phyloP scores from a whole-genome alignment of 208 protist genomes.

The Leishmania turanica region DNA sequence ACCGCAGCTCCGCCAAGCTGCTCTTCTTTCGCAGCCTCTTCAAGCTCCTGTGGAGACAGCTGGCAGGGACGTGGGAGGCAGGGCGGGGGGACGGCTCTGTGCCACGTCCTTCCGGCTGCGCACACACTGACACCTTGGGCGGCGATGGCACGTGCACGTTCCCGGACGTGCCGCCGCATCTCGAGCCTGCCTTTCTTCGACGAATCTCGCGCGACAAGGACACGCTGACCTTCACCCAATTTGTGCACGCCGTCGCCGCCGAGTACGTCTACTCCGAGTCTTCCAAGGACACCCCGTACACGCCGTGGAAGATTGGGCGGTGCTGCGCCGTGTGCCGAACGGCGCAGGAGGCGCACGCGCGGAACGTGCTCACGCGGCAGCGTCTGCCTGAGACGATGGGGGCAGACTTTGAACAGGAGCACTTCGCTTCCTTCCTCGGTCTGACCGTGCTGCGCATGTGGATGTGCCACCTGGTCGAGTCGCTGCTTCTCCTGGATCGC shows the following conservation, averaged over 20 bases:
- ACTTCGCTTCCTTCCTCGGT: conserved; percentile 78
- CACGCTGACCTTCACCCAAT: conserved; percentile 51
- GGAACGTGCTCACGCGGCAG: conserved; percentile 7
- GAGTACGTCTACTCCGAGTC: conserved; percentile 62
- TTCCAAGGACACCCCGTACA: conserved; percentile 36
- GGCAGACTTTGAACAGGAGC: conserved; percentile 24
- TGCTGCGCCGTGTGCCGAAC: conserved; percentile 47
- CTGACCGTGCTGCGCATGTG: conserved; percentile 90
- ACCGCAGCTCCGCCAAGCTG: conserved; percentile 66
- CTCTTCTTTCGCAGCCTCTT: conserved; percentile 87
- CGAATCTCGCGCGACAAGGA: conserved; percentile 64
- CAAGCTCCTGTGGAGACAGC: conserved; percentile 56
- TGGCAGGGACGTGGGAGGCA: conserved; percentile 30
- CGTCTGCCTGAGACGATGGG: conserved; percentile 34
- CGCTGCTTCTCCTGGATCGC: conserved; percentile 77
- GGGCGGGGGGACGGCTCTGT: not conserved
- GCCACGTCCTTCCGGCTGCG: not conserved
- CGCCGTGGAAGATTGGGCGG: conserved; percentile 37
- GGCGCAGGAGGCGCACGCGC: conserved; percentile 44
- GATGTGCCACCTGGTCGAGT: conserved; percentile 89
- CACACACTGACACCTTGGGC: not conserved
- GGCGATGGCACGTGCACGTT: conserved; percentile 7
- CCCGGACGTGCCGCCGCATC: conserved; percentile 42
- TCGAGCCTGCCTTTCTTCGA: conserved; percentile 81
- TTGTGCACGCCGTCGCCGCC: conserved; percentile 43